Evolutionary conservation across 1,284 basidiomycete species (phyloP).

Genomic region (Hymenochaete sp.): DNA sequence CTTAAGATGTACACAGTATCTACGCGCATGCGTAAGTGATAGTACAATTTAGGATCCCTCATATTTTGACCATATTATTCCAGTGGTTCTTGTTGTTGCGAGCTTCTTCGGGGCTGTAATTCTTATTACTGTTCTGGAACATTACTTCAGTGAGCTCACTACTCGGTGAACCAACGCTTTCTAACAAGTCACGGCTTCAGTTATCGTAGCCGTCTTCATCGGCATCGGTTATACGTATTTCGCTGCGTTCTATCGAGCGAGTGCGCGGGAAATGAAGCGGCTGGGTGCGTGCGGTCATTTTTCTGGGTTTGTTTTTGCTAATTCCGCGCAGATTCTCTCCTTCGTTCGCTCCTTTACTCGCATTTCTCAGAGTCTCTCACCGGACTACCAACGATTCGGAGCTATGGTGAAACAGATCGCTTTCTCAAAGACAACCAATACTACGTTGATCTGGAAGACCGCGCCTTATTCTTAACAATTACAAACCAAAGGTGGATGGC

Average conservation of each 20-base stretch:
- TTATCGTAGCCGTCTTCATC: constrained; percentile 43
- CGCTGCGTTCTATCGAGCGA: constrained; percentile 54
- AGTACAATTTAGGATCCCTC: constrained; percentile 1
- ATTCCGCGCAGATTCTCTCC: constrained; percentile 42
- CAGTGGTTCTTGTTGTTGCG: constrained; percentile 43
- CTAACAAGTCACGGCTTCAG: constrained; percentile 23
- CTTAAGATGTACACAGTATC: constrained; percentile 36
- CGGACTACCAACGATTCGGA: constrained; percentile 69
- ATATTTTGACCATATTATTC: constrained; percentile 1
- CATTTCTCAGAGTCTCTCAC: constrained; percentile 77
- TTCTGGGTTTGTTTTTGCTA: background rate
- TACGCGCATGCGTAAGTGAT: constrained; percentile 49
- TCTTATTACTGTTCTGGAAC: constrained; percentile 60
- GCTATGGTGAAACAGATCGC: constrained; percentile 53
- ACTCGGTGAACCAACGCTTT: background rate
- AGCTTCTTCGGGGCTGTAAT: constrained; percentile 51
- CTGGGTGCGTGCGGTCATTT: constrained; percentile 34
- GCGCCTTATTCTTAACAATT: constrained; percentile 50
- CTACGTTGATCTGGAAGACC: constrained; percentile 69
- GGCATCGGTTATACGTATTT: constrained; percentile 48
- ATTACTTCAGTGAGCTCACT: constrained; percentile 53
- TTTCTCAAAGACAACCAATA: constrained; percentile 64
- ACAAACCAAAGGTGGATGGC: constrained; percentile 73
- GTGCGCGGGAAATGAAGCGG: constrained; percentile 65
- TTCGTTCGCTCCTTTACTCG: constrained; percentile 65